phyloP scores from a whole-genome alignment of 129 eudicot genomes.

The Lactuca sativa region DNA sequence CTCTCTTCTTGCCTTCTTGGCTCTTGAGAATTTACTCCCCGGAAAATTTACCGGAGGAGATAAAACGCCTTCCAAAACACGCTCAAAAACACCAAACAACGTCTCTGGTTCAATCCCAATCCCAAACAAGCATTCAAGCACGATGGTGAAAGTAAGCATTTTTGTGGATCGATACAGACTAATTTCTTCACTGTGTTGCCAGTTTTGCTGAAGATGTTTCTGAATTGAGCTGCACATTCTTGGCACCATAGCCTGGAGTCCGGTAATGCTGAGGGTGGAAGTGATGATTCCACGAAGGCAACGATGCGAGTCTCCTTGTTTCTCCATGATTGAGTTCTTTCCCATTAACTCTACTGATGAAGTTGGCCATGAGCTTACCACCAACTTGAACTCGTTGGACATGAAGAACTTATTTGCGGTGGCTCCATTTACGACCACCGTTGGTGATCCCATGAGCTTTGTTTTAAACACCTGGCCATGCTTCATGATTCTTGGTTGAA shows the following conservation, averaged over 20 bases:
- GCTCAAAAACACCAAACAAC: conserved; percentile 56
- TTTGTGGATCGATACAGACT: conserved; percentile 53
- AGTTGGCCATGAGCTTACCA: conserved; percentile 83
- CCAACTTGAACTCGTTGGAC: conserved; percentile 83
- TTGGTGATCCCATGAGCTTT: conserved; percentile 76
- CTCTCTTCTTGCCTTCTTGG: conserved; percentile 62
- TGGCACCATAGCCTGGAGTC: conserved; percentile 62
- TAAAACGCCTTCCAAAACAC: conserved; percentile 67
- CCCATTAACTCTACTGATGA: conserved; percentile 86
- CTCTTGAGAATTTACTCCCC: conserved; percentile 70
- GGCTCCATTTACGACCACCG: conserved; percentile 68
- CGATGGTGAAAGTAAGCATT: conserved; percentile 60
- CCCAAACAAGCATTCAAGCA: conserved; percentile 75
- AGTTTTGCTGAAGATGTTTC: conserved; percentile 48
- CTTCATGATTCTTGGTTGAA: conserved; percentile 48
- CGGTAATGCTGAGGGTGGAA: conserved; percentile 43
- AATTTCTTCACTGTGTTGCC: conserved; percentile 41
- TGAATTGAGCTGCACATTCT: conserved; percentile 52
- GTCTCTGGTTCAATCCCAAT: conserved; percentile 49
- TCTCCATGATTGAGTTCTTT: conserved; percentile 71
- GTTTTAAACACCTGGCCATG: conserved; percentile 74
- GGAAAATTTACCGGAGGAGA: conserved; percentile 56
- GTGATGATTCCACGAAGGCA: conserved; percentile 61
- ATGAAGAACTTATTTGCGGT: conserved; percentile 72
- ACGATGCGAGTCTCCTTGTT: conserved; percentile 71